Conservation (phyloP, 2,329 filamentous ascomycete genomes). For the Apiospora sp. region DNA sequence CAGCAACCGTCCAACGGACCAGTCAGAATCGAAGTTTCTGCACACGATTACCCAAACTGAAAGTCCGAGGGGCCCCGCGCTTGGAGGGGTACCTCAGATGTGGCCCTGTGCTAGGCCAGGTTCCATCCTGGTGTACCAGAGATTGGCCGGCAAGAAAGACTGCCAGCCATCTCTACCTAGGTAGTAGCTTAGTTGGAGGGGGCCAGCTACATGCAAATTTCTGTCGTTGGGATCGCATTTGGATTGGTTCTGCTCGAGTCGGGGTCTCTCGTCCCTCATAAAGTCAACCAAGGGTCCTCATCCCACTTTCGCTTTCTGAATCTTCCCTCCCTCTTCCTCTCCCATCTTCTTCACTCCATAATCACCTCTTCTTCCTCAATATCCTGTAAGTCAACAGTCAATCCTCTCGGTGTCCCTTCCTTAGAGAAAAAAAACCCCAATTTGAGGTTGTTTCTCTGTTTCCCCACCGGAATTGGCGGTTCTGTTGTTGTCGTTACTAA, state of each 20-base stretch:
- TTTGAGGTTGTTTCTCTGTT: neutral
- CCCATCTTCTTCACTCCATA: conserved; percentile 37
- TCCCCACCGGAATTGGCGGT: neutral
- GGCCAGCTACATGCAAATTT: conserved; percentile 10
- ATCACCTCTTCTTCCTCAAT: conserved; percentile 21
- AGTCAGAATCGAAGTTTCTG: neutral
- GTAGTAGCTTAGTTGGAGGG: neutral
- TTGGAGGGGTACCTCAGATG: conserved; percentile 13
- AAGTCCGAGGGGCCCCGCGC: neutral
- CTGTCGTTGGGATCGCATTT: conserved; percentile 1
- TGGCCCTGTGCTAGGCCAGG: neutral
- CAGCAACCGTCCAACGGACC: conserved; percentile 1
- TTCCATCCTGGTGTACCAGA: neutral
- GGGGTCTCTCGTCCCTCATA: neutral
- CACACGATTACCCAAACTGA: neutral
- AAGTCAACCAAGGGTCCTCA: conserved; percentile 31
- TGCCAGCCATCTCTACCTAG: neutral
- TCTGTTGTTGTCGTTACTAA: conserved; percentile 10
- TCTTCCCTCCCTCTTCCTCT: conserved; percentile 31
- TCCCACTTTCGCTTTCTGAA: conserved; percentile 30
- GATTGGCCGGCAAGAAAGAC: neutral
- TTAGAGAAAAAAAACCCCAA: neutral
- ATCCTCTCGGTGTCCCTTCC: neutral
- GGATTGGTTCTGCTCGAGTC: conserved; percentile 5
- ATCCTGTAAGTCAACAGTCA: conserved; percentile 16